Evolutionary conservation across 352 stramenopile genomes (phyloP), one percentile per base, ranked within the genome.

Genomic region (Phytopythium delawarense): DNA sequence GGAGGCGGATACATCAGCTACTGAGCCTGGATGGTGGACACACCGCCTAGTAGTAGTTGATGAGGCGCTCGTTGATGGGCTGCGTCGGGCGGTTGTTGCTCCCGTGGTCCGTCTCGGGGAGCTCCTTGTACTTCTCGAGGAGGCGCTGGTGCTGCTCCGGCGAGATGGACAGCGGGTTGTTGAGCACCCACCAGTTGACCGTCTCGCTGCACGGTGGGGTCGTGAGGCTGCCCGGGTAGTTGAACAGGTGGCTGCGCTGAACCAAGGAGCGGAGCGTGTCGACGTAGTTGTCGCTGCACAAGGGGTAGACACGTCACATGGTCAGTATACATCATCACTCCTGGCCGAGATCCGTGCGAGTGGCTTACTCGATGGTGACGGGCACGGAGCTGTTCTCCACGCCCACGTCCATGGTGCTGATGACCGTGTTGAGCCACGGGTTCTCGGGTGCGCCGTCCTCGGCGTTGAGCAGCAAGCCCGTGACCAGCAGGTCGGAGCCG

Each of bases 131-230:
- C 49, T 68, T 54, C 21, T 68, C 67, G 28, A 66, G 69, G 15
- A 87, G 46, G 28, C 62, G 53, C 49, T 72, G 30, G 35, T 78
- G 70, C 37, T 84, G 71, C 34, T 51, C 40, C 21, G 55, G 48
- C n/a, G 73, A 71, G 66, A 87, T 81, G 42, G 69, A 48, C n/a
- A 87, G 69, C 20, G 75, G 77, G 50, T 79, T 82, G 58, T 79
- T 78, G 49, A 87, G 69, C 49, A 88, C 70, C 79, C 72, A 87
- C 75, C 76, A 88, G 66, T 79, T 72, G 18, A 87, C 79, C 51
- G 75, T 72, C 66, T 87, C 79, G 40, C 61, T 78, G 66, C 79
- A 88, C 32, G 72, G 72, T 11, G 79, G 79, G 28, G 79, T 87
- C 18, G 79, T 88, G 20, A 88, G 61, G 28, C 75, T 85, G 25